These are phyloP conservation scores for Yamadazyma trypodendri DNA, from an alignment of 1,139 yeast species.

Conservation along the genomic window DNA sequence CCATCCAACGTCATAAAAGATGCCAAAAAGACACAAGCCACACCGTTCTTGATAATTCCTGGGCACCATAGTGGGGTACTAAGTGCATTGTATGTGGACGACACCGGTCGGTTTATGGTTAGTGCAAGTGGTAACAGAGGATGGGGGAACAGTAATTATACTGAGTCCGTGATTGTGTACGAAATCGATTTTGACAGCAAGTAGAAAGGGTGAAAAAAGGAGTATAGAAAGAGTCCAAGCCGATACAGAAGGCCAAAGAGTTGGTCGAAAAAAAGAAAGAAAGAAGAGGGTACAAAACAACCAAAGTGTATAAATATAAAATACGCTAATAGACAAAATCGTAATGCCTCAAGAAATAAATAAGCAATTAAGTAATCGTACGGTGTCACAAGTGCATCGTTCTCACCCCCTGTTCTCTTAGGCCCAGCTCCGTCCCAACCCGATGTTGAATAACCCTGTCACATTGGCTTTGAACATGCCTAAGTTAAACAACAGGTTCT, in stretches of 20 bases:
- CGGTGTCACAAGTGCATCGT: no score
- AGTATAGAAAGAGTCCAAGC: not conserved
- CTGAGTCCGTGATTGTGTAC: conserved; percentile 79
- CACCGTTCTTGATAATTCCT: conserved; percentile 62
- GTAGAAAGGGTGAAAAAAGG: not conserved
- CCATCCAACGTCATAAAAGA: conserved; percentile 17
- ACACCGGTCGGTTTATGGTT: conserved; percentile 81
- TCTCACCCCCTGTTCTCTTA: not conserved
- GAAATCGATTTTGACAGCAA: conserved; percentile 52
- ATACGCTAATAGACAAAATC: no score
- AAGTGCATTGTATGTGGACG: conserved; percentile 69
- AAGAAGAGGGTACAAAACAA: no score
- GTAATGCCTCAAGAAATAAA: no score
- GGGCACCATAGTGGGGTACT: conserved; percentile 61
- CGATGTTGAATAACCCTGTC: not conserved
- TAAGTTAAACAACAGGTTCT: conserved; percentile 5
- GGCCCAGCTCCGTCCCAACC: not conserved
- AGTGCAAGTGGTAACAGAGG: conserved; percentile 96
- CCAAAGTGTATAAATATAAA: no score
- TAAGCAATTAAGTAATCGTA: no score
- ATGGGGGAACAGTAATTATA: conserved; percentile 77
- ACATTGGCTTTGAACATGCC: not conserved
- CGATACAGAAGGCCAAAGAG: not conserved
- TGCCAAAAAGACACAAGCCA: conserved; percentile 38
- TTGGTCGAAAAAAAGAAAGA: not conserved